Evolutionary conservation across 306 rosid genomes (phyloP).

Genomic region (Sicyos baderoa): DNA sequence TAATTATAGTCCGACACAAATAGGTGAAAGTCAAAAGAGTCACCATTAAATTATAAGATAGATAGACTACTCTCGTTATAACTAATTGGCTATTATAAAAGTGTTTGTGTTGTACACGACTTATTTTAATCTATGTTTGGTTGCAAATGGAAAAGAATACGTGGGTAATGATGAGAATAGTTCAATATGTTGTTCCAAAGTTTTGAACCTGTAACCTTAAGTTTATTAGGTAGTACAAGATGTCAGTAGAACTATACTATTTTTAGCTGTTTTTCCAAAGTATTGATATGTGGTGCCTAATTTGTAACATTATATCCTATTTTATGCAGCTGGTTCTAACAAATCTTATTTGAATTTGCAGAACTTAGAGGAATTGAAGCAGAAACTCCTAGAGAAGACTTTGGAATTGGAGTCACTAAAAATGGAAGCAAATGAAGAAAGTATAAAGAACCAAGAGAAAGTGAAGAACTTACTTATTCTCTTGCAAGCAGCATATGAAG

Average conservation of each 20-base stretch:
- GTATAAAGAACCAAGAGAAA: slow-evolving; percentile 30
- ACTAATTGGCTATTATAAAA: too few species aligned
- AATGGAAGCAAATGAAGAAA: slow-evolving; percentile 34
- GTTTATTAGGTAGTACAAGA: too few species aligned
- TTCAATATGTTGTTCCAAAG: slow-evolving; percentile 17
- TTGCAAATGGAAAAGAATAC: slow-evolving; percentile 18
- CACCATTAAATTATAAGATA: too few species aligned
- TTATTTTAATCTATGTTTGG: slow-evolving; percentile 14
- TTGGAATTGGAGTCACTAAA: slow-evolving; percentile 35
- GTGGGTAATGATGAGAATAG: slow-evolving; percentile 18
- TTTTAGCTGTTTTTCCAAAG: too few species aligned
- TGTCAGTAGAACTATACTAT: too few species aligned
- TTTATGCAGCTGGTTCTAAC: slow-evolving; percentile 14
- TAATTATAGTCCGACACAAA: too few species aligned
- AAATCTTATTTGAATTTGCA: slow-evolving; percentile 25
- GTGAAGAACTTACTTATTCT: slow-evolving; percentile 25
- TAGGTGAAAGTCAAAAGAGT: too few species aligned
- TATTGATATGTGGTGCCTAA: too few species aligned
- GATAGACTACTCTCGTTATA: too few species aligned
- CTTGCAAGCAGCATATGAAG: slow-evolving; percentile 35
- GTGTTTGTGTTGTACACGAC: slow-evolving; percentile 8
- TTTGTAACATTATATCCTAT: too few species aligned
- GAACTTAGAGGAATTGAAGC: slow-evolving; percentile 43
- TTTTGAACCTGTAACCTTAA: too few species aligned
- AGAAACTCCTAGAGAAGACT: slow-evolving; percentile 29